These are phyloP conservation scores for Pezicula neosporulosa DNA, from an alignment of 2,329 filamentous ascomycete genomes.

Conservation along the genomic window DNA sequence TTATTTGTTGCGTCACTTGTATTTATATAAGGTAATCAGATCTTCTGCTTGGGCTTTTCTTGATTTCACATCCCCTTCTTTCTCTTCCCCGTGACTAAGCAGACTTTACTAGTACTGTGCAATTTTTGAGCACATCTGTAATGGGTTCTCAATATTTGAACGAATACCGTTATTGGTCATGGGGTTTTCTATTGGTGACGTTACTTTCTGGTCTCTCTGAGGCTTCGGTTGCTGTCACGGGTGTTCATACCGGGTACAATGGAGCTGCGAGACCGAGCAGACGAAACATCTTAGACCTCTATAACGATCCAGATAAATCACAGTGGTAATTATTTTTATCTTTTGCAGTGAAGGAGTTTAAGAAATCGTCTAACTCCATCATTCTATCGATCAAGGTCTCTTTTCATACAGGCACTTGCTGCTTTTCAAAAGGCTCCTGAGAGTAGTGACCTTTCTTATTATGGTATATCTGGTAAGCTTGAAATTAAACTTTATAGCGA, in stretches of 20 bases:
- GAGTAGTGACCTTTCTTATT: neutral
- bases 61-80: too few relatives aligned
- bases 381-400: neutral
- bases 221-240: neutral
- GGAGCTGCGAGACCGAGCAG: neutral
- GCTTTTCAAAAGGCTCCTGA: constrained; percentile 2
- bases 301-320: neutral
- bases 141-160: too few relatives aligned
- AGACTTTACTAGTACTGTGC: too few relatives aligned
- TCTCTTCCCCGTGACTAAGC: too few relatives aligned
- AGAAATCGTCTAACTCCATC: neutral
- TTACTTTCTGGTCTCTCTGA: neutral
- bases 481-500: neutral
- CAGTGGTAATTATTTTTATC: neutral
- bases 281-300: constrained; percentile 2
- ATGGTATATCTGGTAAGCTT: neutral
- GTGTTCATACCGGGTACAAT: constrained; percentile 1
- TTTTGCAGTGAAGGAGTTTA: too few relatives aligned
- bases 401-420: constrained; percentile 3
- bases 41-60: too few relatives aligned
- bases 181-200: neutral
- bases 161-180: neutral
- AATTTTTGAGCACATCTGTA: too few relatives aligned
- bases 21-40: too few relatives aligned
- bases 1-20: too few relatives aligned